These are phyloP conservation scores for Phytophthora podocarpi DNA, from an alignment of 352 stramenopile species.

Conservation along the genomic window DNA sequence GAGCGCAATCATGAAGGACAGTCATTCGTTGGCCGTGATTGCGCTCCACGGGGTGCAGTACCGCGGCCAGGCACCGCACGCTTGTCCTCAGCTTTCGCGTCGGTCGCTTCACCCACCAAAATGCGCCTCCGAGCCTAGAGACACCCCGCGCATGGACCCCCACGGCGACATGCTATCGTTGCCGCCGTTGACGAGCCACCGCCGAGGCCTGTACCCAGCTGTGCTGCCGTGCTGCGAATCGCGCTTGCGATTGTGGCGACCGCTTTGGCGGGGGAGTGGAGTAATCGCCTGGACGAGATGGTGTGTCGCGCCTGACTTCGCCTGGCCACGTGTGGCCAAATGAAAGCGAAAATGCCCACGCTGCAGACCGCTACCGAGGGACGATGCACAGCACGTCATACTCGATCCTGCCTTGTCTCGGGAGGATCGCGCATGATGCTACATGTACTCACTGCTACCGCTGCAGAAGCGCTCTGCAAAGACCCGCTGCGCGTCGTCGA, in stretches of 20 bases:
- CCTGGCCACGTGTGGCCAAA: background rate
- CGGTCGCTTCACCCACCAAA: slow-evolving; percentile 16
- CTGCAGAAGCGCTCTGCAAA: background rate
- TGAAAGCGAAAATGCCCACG: too few relatives aligned
- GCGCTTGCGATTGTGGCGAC: slow-evolving; percentile 19
- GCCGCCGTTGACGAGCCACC: background rate
- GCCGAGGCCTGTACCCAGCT: slow-evolving; percentile 19
- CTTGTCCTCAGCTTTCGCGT: background rate
- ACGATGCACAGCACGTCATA: too few relatives aligned
- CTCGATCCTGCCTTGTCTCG: too few relatives aligned
- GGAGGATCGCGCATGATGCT: too few relatives aligned
- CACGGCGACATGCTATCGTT: background rate
- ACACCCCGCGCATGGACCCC: background rate
- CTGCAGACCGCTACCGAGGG: too few relatives aligned
- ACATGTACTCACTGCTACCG: background rate
- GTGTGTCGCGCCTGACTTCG: background rate
- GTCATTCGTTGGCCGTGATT: too few relatives aligned
- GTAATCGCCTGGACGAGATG: slow-evolving; percentile 16
- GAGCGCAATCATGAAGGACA: slow-evolving; percentile 21
- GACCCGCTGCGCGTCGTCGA: background rate
- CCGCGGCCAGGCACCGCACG: slow-evolving; percentile 27
- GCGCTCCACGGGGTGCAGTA: too few relatives aligned
- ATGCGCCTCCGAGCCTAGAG: background rate
- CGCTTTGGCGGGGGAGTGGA: slow-evolving; percentile 8
- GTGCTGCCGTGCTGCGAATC: too few relatives aligned